These are phyloP conservation scores for Ustanciosporium gigantosporum DNA, from an alignment of 1,284 basidiomycete species.

Conservation along the genomic window DNA sequence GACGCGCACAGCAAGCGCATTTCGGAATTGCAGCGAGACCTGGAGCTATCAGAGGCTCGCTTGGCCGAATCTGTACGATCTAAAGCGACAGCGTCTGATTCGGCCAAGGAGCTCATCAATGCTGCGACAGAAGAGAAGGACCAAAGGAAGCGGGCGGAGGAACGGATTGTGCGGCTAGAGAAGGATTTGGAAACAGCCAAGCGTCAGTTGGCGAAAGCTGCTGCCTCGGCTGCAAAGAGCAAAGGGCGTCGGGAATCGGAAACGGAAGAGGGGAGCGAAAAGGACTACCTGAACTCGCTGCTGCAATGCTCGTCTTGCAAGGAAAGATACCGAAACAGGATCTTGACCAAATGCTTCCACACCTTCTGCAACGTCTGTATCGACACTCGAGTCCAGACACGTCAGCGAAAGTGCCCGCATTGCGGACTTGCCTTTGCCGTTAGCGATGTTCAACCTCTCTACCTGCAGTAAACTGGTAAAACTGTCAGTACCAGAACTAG, in stretches of 20 bases:
- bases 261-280: constrained; percentile 47
- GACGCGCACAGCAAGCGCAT: constrained; percentile 48
- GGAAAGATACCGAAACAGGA: constrained; percentile 78
- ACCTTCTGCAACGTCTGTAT: constrained; percentile 88
- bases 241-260: constrained; percentile 33
- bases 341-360: constrained; percentile 92
- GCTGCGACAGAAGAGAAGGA: constrained; percentile 22
- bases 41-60: constrained; percentile 49
- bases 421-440: constrained; percentile 83
- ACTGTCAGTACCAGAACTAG: too few species aligned
- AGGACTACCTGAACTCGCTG: constrained; percentile 72
- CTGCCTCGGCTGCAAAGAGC: constrained; percentile 51
- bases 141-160: constrained; percentile 38
- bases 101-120: constrained; percentile 42
- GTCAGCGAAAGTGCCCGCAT: constrained; percentile 93
- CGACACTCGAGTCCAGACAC: constrained; percentile 81
- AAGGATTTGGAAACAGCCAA: constrained; percentile 45
- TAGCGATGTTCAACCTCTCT: constrained; percentile 83
- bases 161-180: constrained; percentile 39
- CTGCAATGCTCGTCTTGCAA: constrained; percentile 91
- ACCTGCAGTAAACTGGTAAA: constrained; percentile 64
- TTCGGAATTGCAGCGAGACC: constrained; percentile 55
- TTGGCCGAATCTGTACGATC: constrained; percentile 23
- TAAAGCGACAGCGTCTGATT: constrained; percentile 34
- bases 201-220: constrained; percentile 42